These are phyloP conservation scores for Ustilago vetiveriae DNA, from an alignment of 1,284 basidiomycete species.

Conservation along the genomic window DNA sequence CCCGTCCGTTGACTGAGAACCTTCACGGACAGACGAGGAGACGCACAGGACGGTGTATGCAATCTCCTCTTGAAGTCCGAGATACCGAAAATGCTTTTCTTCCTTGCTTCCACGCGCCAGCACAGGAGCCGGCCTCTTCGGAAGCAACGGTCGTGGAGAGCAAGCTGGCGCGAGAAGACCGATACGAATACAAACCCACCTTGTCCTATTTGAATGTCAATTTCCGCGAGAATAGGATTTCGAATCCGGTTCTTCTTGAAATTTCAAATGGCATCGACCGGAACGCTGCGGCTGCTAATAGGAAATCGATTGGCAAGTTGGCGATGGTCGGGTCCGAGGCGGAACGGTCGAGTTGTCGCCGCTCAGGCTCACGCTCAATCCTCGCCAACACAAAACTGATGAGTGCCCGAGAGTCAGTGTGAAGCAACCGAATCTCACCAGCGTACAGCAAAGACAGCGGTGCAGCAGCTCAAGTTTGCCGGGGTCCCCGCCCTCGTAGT, in stretches of 20 bases:
- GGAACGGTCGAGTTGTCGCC: not conserved
- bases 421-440: too few relatives aligned
- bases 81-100: too few relatives aligned
- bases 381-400: too few relatives aligned
- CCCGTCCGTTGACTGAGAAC: too few relatives aligned
- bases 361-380: too few relatives aligned
- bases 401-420: too few relatives aligned
- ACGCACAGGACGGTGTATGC: too few relatives aligned
- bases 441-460: too few relatives aligned
- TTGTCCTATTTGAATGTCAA: too few relatives aligned
- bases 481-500: too few relatives aligned
- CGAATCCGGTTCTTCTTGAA: not conserved
- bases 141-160: conserved; percentile 8
- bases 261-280: not conserved
- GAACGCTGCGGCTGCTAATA: not conserved
- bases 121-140: conserved; percentile 2
- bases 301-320: not conserved
- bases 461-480: too few relatives aligned
- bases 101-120: conserved; percentile 3
- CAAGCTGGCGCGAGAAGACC: conserved; percentile 5
- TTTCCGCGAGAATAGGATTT: not conserved
- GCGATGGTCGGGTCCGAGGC: conserved; percentile 2
- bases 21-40: too few relatives aligned
- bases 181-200: conserved; percentile 14
- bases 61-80: conserved; percentile 4